These are phyloP conservation scores for Calonectria pseudoreteaudii DNA, from an alignment of 2,329 filamentous ascomycete species.

Conservation along the genomic window DNA sequence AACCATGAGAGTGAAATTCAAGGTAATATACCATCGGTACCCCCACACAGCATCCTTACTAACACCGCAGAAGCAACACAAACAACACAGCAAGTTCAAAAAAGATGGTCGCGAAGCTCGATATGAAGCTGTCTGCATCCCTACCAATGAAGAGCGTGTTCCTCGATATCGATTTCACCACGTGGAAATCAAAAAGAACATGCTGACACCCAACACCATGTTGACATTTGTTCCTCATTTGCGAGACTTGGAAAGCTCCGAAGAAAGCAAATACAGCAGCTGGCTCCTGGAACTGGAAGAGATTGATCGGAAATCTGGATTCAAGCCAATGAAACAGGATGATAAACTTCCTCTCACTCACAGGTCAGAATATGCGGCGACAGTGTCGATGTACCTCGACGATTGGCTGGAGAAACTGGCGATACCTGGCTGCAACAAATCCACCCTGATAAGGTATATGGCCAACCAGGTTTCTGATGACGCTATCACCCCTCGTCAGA, in stretches of 20 bases:
- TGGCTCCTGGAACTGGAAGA: conserved; percentile 70
- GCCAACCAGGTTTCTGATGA: conserved; percentile 60
- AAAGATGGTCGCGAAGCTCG: conserved; percentile 57
- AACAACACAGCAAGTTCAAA: conserved; percentile 59
- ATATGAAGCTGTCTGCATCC: conserved; percentile 58
- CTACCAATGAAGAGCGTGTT: conserved; percentile 63
- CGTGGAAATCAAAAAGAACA: conserved; percentile 69
- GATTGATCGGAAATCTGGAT: conserved; percentile 69
- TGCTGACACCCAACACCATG: conserved; percentile 70
- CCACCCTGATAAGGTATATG: conserved; percentile 66
- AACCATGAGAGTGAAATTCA: conserved; percentile 63
- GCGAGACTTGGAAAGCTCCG: conserved; percentile 67
- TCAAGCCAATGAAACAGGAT: conserved; percentile 64
- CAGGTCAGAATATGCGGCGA: conserved; percentile 63
- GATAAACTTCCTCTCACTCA: conserved; percentile 63
- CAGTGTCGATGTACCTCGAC: conserved; percentile 65
- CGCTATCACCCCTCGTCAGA: conserved; percentile 66
- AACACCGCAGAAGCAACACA: conserved; percentile 30
- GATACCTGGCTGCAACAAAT: conserved; percentile 64
- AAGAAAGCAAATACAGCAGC: conserved; percentile 65
- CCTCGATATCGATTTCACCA: conserved; percentile 71
- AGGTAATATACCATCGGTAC: conserved; percentile 51
- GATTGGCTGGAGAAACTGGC: conserved; percentile 63
- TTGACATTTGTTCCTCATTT: conserved; percentile 71
- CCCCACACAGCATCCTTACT: conserved; percentile 16